Evolutionary conservation across 2,329 filamentous ascomycete species (phyloP).

Genomic region (Penicillium freii): DNA sequence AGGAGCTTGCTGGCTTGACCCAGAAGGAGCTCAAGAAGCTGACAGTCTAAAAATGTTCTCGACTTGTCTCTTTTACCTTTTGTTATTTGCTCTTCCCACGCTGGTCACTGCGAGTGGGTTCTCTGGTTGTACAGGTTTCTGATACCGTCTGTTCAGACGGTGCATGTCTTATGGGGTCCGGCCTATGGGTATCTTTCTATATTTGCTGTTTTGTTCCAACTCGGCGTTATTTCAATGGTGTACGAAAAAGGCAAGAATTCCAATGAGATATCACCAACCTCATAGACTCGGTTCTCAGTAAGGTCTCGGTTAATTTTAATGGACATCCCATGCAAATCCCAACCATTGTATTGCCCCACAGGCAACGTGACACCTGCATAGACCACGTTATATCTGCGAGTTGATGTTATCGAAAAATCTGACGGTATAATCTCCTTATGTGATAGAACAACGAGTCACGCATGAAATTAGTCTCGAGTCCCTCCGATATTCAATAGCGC

Average conservation of each 20-base stretch:
- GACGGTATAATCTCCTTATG: neutral
- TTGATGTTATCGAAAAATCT: neutral
- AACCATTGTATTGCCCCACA: neutral
- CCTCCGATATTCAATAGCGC: neutral
- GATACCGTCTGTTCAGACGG: conserved; percentile 37
- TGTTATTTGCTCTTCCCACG: conserved; percentile 20
- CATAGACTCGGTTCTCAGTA: conserved; percentile 9
- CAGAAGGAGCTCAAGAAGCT: conserved; percentile 58
- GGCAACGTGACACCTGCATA: neutral
- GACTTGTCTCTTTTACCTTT: conserved; percentile 22
- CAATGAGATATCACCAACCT: conserved; percentile 27
- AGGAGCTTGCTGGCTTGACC: conserved; percentile 58
- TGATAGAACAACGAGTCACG: neutral
- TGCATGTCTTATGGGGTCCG: conserved; percentile 41
- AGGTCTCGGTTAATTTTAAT: neutral
- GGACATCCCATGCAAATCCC: neutral
- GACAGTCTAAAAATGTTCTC: conserved; percentile 45
- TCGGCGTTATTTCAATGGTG: conserved; percentile 41
- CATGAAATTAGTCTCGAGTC: neutral
- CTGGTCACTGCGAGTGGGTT: conserved; percentile 30
- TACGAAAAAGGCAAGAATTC: conserved; percentile 41
- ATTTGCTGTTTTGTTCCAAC: conserved; percentile 37
- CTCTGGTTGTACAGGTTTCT: conserved; percentile 40
- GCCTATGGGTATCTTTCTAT: conserved; percentile 38
- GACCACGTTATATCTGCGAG: neutral